Evolutionary conservation across 2,329 filamentous ascomycete species (phyloP).

Genomic region (Leptodontidium sp.): DNA sequence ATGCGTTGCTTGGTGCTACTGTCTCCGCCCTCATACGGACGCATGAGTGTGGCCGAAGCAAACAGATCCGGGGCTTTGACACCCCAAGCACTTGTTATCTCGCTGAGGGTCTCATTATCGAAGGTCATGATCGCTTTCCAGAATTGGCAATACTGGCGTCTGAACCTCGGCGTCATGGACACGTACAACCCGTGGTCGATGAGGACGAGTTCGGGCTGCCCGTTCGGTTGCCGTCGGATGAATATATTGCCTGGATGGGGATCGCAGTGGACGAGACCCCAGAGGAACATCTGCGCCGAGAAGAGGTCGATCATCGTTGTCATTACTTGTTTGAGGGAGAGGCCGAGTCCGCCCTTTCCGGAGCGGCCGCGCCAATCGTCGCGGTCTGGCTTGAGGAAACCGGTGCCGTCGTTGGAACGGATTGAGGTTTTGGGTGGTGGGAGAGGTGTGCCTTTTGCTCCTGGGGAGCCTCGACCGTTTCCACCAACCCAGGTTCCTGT

Average conservation of each 20-base stretch:
- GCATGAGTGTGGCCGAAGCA: slow-evolving; percentile 86
- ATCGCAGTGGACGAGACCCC: slow-evolving; percentile 95
- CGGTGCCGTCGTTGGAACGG: slow-evolving; percentile 57
- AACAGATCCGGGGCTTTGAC: slow-evolving; percentile 91
- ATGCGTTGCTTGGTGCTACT: slow-evolving; percentile 71
- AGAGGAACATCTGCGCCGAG: slow-evolving; percentile 97
- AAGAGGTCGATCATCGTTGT: slow-evolving; percentile 96
- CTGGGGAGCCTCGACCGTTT: slow-evolving; percentile 78
- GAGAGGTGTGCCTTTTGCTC: slow-evolving; percentile 73
- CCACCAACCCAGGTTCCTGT: slow-evolving; percentile 81
- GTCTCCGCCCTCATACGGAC: slow-evolving; percentile 89
- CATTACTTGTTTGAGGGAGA: slow-evolving; percentile 89
- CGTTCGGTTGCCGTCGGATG: slow-evolving; percentile 82
- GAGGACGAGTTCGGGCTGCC: slow-evolving; percentile 88
- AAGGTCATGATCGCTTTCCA: slow-evolving; percentile 96
- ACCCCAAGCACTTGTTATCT: slow-evolving; percentile 83
- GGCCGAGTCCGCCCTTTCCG: slow-evolving; percentile 81
- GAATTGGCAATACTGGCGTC: slow-evolving; percentile 85
- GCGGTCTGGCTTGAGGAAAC: slow-evolving; percentile 80
- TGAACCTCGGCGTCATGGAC: slow-evolving; percentile 83
- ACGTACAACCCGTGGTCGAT: slow-evolving; percentile 98
- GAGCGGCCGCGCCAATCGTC: slow-evolving; percentile 78
- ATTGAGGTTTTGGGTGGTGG: slow-evolving; percentile 42
- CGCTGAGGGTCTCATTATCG: slow-evolving; percentile 80
- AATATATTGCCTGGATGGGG: slow-evolving; percentile 98